phyloP scores from a whole-genome alignment of 1,284 basidiomycete genomes.

The Singerocomus inundabilis region DNA sequence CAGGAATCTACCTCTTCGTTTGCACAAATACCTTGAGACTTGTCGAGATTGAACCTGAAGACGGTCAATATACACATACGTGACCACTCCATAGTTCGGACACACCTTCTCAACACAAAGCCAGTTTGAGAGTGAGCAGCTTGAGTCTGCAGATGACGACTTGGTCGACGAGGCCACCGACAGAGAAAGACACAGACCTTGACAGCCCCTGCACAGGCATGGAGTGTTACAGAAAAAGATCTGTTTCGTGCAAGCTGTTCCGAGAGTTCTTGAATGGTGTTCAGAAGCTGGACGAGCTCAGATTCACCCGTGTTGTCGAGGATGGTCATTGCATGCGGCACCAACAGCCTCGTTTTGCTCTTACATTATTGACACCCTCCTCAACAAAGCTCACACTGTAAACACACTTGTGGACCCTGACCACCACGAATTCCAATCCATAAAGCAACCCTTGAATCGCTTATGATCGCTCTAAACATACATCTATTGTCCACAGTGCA shows the following conservation, averaged over 20 bases:
- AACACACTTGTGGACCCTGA: not conserved
- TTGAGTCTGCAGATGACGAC: constrained; percentile 45
- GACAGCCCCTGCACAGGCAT: constrained; percentile 69
- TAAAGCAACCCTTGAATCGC: not conserved
- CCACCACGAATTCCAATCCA: constrained; percentile 4
- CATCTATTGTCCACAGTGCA: constrained; percentile 24
- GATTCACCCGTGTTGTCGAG: constrained; percentile 39
- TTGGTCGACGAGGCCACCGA: not conserved
- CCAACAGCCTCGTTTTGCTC: not conserved
- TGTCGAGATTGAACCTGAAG: constrained; percentile 82
- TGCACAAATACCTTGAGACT: constrained; percentile 68
- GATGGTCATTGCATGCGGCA: constrained; percentile 37
- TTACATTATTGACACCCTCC: constrained; percentile 11
- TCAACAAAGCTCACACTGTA: too few relatives aligned
- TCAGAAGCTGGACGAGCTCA: constrained; percentile 69
- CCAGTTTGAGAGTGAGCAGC: constrained; percentile 78
- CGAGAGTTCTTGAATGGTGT: constrained; percentile 72
- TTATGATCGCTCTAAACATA: not conserved
- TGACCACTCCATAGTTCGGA: constrained; percentile 7
- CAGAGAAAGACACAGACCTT: constrained; percentile 54
- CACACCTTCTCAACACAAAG: constrained; percentile 83
- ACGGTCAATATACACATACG: not conserved
- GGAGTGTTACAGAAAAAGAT: constrained; percentile 53
- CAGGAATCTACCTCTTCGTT: not conserved
- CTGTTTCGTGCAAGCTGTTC: constrained; percentile 86